Evolutionary conservation across 129 eudicot genomes (phyloP).

Genomic region (Artemisia argyi): DNA sequence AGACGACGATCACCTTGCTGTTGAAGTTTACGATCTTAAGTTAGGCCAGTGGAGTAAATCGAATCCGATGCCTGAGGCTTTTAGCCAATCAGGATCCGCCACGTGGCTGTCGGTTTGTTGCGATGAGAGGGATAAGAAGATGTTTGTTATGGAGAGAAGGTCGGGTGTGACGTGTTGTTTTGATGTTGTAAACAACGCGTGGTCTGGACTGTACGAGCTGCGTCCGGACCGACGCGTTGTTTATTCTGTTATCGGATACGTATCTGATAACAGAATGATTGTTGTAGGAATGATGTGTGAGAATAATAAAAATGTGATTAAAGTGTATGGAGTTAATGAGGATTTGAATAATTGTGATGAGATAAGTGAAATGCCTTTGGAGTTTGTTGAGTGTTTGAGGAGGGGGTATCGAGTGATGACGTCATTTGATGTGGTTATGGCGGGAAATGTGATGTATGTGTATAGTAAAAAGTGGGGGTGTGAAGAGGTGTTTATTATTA

Average conservation of each 20-base stretch:
- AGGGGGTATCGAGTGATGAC: not conserved
- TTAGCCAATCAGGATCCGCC: constrained; percentile 43
- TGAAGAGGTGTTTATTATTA: constrained; percentile 21
- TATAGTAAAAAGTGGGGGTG: constrained; percentile 9
- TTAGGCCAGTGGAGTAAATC: constrained; percentile 37
- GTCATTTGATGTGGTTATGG: constrained; percentile 33
- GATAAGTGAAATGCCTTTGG: constrained; percentile 42
- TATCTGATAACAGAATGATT: constrained; percentile 23
- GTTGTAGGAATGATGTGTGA: constrained; percentile 33
- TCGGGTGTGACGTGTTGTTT: constrained; percentile 49
- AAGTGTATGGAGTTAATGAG: constrained; percentile 32
- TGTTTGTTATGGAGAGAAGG: constrained; percentile 44
- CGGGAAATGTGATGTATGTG: constrained; percentile 31
- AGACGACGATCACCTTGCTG: constrained; percentile 45
- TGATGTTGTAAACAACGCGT: constrained; percentile 26
- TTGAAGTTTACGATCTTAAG: constrained; percentile 50
- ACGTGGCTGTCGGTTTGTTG: constrained; percentile 58
- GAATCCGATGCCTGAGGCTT: constrained; percentile 53
- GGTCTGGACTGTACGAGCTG: constrained; percentile 48
- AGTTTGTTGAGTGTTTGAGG: constrained; percentile 17
- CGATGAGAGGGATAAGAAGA: not conserved
- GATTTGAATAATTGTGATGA: constrained; percentile 19
- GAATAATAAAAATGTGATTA: constrained; percentile 23
- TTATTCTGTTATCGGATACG: constrained; percentile 37
- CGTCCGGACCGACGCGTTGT: constrained; percentile 36